phyloP scores from a whole-genome alignment of 495 filamentous ascomycete species.

The Penicillium bovifimosum region DNA sequence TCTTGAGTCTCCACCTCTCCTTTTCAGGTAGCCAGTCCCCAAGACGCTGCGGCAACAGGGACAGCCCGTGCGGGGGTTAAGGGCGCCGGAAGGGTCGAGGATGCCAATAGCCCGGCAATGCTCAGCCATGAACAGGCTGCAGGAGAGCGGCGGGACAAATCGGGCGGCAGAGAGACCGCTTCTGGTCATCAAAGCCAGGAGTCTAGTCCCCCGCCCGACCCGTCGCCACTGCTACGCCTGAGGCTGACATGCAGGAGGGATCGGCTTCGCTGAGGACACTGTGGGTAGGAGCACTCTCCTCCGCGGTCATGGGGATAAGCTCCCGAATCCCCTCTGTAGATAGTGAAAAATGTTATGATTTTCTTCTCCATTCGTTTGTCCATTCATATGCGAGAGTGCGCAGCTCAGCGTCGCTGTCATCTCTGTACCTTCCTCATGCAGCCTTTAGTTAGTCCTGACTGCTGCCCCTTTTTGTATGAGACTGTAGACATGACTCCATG shows the following conservation, averaged over 20 bases:
- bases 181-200: background rate
- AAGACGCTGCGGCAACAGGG: constrained; percentile 1
- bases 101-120: background rate
- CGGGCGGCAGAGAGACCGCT: background rate
- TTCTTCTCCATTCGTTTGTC: too few relatives aligned
- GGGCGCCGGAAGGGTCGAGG: background rate
- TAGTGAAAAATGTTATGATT: too few relatives aligned
- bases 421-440: too few relatives aligned
- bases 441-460: too few relatives aligned
- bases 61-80: constrained; percentile 1
- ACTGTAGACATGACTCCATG: too few relatives aligned
- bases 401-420: too few relatives aligned
- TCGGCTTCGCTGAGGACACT: background rate
- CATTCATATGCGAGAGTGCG: too few relatives aligned
- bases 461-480: too few relatives aligned
- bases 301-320: too few relatives aligned
- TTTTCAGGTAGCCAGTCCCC: background rate
- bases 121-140: background rate
- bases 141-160: background rate
- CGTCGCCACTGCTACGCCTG: background rate
- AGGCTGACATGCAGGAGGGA: background rate
- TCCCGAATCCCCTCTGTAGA: too few relatives aligned
- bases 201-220: background rate
- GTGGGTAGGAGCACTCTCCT: too few relatives aligned
- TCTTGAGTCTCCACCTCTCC: background rate